A percentile compares a stretch with the other conserved stretches of the same genome.
Conservation (phyloP, 441 rosid genomes). For the Rhodomyrtus psidioides region DNA sequence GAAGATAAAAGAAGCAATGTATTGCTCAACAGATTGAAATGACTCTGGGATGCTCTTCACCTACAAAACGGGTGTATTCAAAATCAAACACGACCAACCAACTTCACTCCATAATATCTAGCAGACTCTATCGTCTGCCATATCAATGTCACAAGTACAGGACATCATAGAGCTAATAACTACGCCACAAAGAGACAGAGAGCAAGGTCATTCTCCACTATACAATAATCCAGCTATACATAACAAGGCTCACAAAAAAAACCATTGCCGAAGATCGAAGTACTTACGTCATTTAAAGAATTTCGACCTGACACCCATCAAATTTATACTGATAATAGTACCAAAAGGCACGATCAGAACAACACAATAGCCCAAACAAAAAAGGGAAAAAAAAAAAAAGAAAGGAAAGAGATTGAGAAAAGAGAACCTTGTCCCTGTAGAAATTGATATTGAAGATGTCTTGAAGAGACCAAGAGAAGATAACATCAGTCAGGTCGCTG, state of each 20-base stretch:
- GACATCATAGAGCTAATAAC: background rate
- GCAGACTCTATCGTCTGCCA: background rate
- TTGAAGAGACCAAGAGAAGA: constrained; percentile 37
- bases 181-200: background rate
- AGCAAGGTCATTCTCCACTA: background rate
- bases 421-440: constrained; percentile 26
- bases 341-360: background rate
- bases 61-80: constrained; percentile 6
- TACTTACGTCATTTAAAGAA: background rate
- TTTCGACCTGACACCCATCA: background rate
- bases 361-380: background rate
- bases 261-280: background rate
- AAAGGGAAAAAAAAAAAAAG: background rate
- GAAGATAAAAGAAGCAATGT: constrained; percentile 16
- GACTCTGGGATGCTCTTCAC: constrained; percentile 27
- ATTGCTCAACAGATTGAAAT: constrained; percentile 23
- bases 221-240: background rate
- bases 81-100: background rate
- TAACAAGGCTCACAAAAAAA: background rate
- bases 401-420: background rate
- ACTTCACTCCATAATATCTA: background rate
- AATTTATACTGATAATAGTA: background rate
- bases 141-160: background rate
- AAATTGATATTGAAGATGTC: constrained; percentile 23
- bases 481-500: constrained; percentile 16